Base-by-base conservation (phyloP, 208 protist genomes). In the Hexamita inflata region DNA sequence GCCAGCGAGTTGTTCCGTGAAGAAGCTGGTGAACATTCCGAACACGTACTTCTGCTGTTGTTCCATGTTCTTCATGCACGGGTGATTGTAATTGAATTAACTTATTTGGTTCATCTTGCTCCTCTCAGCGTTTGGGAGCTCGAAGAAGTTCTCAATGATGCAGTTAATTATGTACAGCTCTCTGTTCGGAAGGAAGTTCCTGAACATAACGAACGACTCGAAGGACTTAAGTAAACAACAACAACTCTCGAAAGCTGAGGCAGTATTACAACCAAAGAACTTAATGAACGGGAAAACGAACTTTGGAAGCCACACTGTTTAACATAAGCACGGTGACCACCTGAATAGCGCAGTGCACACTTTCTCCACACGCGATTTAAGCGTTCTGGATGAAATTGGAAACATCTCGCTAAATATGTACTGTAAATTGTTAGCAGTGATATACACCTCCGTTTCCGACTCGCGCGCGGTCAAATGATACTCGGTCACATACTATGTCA, bases 241-340 rank as follows among this genome's bases (percentile, higher is more conserved):
- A 45, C 9, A 13, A 11, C 19, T 70, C n/a, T 70, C 64, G n/a
- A 70, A 70, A n/a, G 64, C 64, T 4, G 64, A n/a, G n/a, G 38
- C 40, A 32, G 64, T 49, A 45, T 13, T 19, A 32, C 4, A 19
- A 15, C 38, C 64, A n/a, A 15, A 70, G n/a, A 70, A 70, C 35
- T 70, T 70, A 9, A 70, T 34, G 64, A 70, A 70, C 9, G 64
- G 64, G n/a, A 70, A 70, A 11, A 49, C 35, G 38, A 70, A 70
- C 64, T 49, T n/a, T 24, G 64, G 34, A 13, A 70, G 35, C 64
- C 64, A 70, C 42, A 34, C 11, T 2, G 9, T 24, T 38, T 35
- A 15, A 45, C 19, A 2, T 45, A 70, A 34, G 9, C 9, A 29
- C 42, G 64, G 64, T 57, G 64, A 70, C 64, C 64, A 70, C 19